Percentiles rank a stretch among this genome's conserved stretches.
Conservation (phyloP, 1,284 basidiomycete genomes). For the Phylloboletellus chloephorus region DNA sequence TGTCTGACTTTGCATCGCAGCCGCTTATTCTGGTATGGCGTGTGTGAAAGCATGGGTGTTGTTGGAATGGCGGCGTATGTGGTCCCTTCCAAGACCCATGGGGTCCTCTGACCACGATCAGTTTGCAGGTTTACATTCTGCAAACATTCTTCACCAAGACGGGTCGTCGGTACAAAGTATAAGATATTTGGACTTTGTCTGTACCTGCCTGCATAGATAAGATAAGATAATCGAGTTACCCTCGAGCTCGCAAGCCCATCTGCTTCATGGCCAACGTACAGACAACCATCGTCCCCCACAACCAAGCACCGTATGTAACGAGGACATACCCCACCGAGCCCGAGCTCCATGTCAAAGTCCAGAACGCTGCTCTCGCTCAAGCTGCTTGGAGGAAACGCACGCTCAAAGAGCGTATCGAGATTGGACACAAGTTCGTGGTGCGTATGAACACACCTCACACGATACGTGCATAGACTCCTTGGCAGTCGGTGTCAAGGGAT, state of each 20-base stretch:
- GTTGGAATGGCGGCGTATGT: slow-evolving; percentile 80
- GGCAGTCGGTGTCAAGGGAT: slow-evolving; percentile 70
- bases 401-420: slow-evolving; percentile 65
- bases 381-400: slow-evolving; percentile 67
- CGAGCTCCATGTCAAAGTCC: slow-evolving; percentile 60
- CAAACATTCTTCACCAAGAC: slow-evolving; percentile 93
- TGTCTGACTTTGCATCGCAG: slow-evolving; percentile 38
- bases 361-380: slow-evolving; percentile 60
- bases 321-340: slow-evolving; percentile 50
- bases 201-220: slow-evolving; percentile 15
- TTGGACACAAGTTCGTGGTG: slow-evolving; percentile 76
- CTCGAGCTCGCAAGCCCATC: neutral
- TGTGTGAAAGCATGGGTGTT: slow-evolving; percentile 72
- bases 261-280: slow-evolving; percentile 20
- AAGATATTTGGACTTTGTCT: slow-evolving; percentile 22
- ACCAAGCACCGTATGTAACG: slow-evolving; percentile 39
- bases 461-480: neutral
- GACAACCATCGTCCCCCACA: slow-evolving; percentile 68
- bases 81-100: slow-evolving; percentile 2
- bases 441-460: slow-evolving; percentile 15
- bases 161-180: slow-evolving; percentile 80
- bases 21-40: slow-evolving; percentile 86
- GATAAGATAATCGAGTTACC: slow-evolving; percentile 9
- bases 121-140: slow-evolving; percentile 82
- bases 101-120: slow-evolving; percentile 30